phyloP scores from a whole-genome alignment of 306 rosid genomes.

The Lathyrus tuberosus region DNA sequence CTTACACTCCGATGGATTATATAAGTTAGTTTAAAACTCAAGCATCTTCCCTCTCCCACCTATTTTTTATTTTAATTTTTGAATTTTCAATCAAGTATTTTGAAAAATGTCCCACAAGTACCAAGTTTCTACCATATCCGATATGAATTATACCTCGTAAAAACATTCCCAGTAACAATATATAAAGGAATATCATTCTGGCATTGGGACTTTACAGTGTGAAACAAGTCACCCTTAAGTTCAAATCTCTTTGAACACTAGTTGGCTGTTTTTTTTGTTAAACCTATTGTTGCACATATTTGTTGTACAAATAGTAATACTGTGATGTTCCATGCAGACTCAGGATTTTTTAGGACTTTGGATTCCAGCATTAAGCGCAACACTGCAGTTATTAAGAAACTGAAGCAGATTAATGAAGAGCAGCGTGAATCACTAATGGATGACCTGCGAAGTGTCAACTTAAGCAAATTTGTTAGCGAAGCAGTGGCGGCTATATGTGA shows the following conservation, averaged over 20 bases:
- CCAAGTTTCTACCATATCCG: neutral
- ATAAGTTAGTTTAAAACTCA: neutral
- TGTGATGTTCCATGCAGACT: constrained; percentile 53
- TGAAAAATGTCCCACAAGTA: neutral
- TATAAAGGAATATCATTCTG: neutral
- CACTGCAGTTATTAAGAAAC: constrained; percentile 92
- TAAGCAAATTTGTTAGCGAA: constrained; percentile 98
- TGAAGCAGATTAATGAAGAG: constrained; percentile 96
- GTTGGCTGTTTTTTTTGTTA: constrained; percentile 24
- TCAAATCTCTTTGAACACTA: constrained; percentile 3
- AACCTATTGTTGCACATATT: constrained; percentile 3
- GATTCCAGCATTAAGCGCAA: constrained; percentile 98
- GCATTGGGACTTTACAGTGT: neutral
- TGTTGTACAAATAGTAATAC: constrained; percentile 29
- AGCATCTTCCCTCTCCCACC: neutral
- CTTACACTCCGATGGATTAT: constrained; percentile 6
- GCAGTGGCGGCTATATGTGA: constrained; percentile 96
- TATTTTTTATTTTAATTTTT: neutral
- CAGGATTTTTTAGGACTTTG: constrained; percentile 85
- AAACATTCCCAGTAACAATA: neutral
- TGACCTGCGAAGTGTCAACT: constrained; percentile 82
- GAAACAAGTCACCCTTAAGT: neutral
- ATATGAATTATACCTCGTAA: neutral
- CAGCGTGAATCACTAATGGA: constrained; percentile 90
- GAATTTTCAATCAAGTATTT: neutral